Base-by-base conservation (phyloP, 768 basidiomycete species). In the Amylocystis lapponica region DNA sequence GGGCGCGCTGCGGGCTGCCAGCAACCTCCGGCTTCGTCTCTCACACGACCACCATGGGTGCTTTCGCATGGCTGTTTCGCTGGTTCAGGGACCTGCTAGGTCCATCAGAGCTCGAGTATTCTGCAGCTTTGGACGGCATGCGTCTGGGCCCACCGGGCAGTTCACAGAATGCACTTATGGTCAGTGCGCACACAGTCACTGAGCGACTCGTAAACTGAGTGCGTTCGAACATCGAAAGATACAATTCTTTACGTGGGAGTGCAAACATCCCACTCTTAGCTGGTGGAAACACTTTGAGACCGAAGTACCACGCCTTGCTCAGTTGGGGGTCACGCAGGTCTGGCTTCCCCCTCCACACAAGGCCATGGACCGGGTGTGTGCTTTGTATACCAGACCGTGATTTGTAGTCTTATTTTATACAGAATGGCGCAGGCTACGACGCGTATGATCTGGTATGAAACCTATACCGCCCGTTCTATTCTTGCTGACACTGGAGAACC, bases 321-420 rank as follows among this genome's bases (percentile, higher is more conserved):
- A 74, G 34, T 66, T 86, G 48, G 89, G 88, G 12, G 71, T 89
- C 52, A 89, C 88, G 0, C 86, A 88, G 58, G 70, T 80, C 3
- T 92, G 88, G 88, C 64, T 91, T 25, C 88, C 88, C 26, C 89
- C 88, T 5, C 83, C 86, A 14, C 84, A 85, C 58, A 91, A 89
- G 60, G 88, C 83, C 13, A 81, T 78, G 61, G 62, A 67, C 42
- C 72, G 70, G 55, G 86, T 83, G 47, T 43, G 64, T 54, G 6
- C 12, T 34, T 17, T 21, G 45, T 29, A 22, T 26, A 4, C 40
- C n/a, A 26, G 20, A 16, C 26, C 23, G 11, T 23, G 20, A 22
- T 20, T 14, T 12, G 27, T 29, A 30, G 38, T 26, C 12, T 37
- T 4, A 11, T 25, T 21, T 48, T 14, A 33, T 12, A 22, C 50